Evolutionary conservation across 495 filamentous ascomycete genomes (phyloP).

Genomic region (Hypoxylon intermedium): DNA sequence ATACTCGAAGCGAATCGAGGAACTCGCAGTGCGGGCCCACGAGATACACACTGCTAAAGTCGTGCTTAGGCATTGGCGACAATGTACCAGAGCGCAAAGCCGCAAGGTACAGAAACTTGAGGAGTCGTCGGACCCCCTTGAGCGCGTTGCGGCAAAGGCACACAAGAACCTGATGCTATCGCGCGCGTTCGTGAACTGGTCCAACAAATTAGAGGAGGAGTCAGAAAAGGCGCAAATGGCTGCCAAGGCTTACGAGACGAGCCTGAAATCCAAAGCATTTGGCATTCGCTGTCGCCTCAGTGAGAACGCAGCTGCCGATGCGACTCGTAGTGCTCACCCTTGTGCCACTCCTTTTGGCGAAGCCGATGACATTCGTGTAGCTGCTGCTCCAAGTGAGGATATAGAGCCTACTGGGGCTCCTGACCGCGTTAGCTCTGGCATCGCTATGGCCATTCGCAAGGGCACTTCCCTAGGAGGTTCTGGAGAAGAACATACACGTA

Average conservation of each 20-base stretch:
- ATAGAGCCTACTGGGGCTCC: neutral
- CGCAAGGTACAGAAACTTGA: conserved; percentile 54
- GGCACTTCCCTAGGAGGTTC: neutral
- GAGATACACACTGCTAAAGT: conserved; percentile 33
- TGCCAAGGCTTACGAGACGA: conserved; percentile 38
- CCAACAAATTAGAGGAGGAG: conserved; percentile 66
- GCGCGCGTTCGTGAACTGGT: conserved; percentile 79
- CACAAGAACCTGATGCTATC: conserved; percentile 71
- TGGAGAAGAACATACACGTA: neutral
- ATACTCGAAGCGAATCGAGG: conserved; percentile 43
- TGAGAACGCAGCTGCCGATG: neutral
- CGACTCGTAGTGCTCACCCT: neutral
- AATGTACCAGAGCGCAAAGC: conserved; percentile 22
- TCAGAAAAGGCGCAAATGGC: conserved; percentile 48
- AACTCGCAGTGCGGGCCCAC: conserved; percentile 33
- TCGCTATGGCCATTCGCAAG: neutral
- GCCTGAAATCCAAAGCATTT: conserved; percentile 40
- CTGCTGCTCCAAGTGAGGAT: neutral
- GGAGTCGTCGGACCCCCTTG: conserved; percentile 66
- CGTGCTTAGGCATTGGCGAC: conserved; percentile 34
- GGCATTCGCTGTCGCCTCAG: conserved; percentile 12
- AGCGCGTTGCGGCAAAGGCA: conserved; percentile 66
- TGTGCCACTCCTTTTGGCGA: neutral
- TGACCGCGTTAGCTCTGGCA: neutral
- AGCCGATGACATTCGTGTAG: neutral